Evolutionary conservation across 2,329 filamentous ascomycete species (phyloP), one percentile per base, ranked within the genome.

Genomic region (Helotiales sp.): DNA sequence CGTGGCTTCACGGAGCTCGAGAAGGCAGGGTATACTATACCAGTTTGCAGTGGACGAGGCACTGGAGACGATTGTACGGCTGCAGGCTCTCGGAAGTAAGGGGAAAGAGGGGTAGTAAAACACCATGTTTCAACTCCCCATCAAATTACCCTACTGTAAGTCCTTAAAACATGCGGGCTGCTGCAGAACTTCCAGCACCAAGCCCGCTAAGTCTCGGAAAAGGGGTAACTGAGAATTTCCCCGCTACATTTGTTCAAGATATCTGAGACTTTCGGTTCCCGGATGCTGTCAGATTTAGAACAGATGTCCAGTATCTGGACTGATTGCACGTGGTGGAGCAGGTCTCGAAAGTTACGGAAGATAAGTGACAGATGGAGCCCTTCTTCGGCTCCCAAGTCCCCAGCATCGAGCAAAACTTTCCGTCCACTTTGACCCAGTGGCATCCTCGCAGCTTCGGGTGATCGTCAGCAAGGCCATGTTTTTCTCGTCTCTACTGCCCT

Each of bases 391-490:
- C 60, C 20, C 61, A 40, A 54, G 32, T 24, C 47, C 61, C 45
- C 59, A 34, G 28, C 17, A 22, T 49, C 4, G n/a, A 49, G 45
- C 45, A 24, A 49, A 22, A n/a, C n/a, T 49, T 49, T 49, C 45
- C n/a, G n/a, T n/a, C n/a, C n/a, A n/a, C n/a, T n/a, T 13, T 15
- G 30, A 43, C 17, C 30, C 13, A 43, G 11, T 8, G 4, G 47
- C 15, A 7, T 26, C 45, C 43, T 47, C 40, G 57, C 59, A 15
- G 64, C 65, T 60, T 70, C 69, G 71, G 71, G 63, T 71, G 71
- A 72, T 72, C 71, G 58, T 66, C 69, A 68, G 45, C 61, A 62
- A 65, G 60, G 62, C 69, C 61, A 49, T 65, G n/a, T 63, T 55
- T 40, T 50, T 43, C 63, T 63, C 52, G 52, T 64, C 52, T 59